phyloP scores from a whole-genome alignment of 176 grass and related monocot species.

The Triticum turgidum region DNA sequence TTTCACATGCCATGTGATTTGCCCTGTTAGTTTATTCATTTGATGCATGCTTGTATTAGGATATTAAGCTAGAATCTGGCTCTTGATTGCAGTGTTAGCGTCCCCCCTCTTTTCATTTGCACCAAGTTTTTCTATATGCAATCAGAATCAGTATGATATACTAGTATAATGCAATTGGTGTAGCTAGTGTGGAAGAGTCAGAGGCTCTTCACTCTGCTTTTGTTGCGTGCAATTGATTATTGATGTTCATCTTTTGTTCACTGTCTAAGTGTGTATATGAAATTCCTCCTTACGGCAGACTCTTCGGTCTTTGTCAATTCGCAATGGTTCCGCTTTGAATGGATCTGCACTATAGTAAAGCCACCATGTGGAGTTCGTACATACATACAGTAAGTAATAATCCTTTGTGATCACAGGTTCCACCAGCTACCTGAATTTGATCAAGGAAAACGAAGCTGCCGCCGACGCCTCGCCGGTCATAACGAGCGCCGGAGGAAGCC shows the following conservation, averaged over 20 bases:
- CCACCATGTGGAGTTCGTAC: neutral
- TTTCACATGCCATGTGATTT: slow-evolving; percentile 44
- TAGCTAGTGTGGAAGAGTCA: neutral
- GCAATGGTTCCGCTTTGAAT: neutral
- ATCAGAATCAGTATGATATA: neutral
- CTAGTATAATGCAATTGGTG: neutral
- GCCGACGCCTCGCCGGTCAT: slow-evolving; percentile 70
- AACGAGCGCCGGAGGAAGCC: slow-evolving; percentile 78
- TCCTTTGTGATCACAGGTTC: slow-evolving; percentile 53
- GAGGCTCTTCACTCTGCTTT: neutral
- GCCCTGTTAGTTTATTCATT: slow-evolving; percentile 8
- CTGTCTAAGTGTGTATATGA: neutral
- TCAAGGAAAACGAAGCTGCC: slow-evolving; percentile 87
- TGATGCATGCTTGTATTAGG: slow-evolving; percentile 31
- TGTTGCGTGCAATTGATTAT: neutral
- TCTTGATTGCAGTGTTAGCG: slow-evolving; percentile 36
- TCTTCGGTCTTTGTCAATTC: neutral
- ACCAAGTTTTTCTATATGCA: slow-evolving; percentile 17
- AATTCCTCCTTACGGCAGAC: neutral
- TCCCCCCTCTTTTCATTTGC: slow-evolving; percentile 33
- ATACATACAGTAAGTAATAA: neutral
- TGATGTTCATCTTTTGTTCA: neutral
- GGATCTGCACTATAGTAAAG: neutral
- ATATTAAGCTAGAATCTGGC: slow-evolving; percentile 25
- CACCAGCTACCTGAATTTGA: slow-evolving; percentile 89